Percentiles rank a stretch among this genome's conserved stretches.
Evolutionary conservation across 2,329 filamentous ascomycete genomes (phyloP).

Genomic region (Aureobasidium namibiae): DNA sequence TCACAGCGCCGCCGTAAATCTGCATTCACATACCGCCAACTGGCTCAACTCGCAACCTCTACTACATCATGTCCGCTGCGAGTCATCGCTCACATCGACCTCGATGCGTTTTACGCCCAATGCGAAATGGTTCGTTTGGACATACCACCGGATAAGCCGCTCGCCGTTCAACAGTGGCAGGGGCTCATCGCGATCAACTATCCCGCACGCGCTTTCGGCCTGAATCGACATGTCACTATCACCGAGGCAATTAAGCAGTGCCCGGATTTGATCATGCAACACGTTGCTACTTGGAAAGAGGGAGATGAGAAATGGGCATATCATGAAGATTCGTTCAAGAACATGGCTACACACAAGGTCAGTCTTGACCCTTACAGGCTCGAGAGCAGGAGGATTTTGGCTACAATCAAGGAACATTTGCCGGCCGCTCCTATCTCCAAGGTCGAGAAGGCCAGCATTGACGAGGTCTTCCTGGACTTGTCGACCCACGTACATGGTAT

Average conservation of each 20-base stretch:
- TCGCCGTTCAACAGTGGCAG: conserved; percentile 94
- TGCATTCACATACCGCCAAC: conserved; percentile 75
- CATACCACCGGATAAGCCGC: conserved; percentile 63
- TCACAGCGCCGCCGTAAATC: conserved; percentile 44
- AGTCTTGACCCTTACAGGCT: conserved; percentile 86
- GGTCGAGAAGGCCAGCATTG: conserved; percentile 89
- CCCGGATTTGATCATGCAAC: conserved; percentile 74
- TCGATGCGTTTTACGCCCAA: conserved; percentile 93
- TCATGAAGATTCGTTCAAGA: conserved; percentile 66
- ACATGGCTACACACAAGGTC: conserved; percentile 85
- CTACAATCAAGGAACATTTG: conserved; percentile 65
- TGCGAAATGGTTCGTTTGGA: conserved; percentile 87
- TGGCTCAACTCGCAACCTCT: conserved; percentile 65
- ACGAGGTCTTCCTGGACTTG: conserved; percentile 91
- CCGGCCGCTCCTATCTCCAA: conserved; percentile 55
- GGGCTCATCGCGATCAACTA: conserved; percentile 96
- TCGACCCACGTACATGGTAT: conserved; percentile 73
- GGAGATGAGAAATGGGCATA: conserved; percentile 91
- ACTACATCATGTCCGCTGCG: conserved; percentile 69
- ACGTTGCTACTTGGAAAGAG: conserved; percentile 91
- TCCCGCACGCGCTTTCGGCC: conserved; percentile 70
- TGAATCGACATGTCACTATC: conserved; percentile 70
- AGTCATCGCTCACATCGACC: conserved; percentile 83
- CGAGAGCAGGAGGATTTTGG: conserved; percentile 74
- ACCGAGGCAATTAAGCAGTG: conserved; percentile 80